Conservation (phyloP, 1,139 yeast species). For the Lodderomyces elongisporus region DNA sequence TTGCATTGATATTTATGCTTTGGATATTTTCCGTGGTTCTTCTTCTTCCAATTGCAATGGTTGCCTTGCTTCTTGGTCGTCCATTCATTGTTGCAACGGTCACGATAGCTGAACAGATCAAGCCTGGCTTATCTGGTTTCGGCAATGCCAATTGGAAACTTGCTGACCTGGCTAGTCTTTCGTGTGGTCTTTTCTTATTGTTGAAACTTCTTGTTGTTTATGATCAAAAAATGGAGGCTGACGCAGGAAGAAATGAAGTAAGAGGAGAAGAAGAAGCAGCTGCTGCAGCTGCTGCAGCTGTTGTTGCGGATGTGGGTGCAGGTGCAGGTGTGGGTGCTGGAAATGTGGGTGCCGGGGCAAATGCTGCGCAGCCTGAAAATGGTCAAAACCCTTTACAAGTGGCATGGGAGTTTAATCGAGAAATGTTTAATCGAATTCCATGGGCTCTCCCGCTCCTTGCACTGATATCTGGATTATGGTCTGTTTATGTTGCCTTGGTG, state of each 20-base stretch:
- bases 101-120: not conserved
- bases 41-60: slow-evolving; percentile 28
- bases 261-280: slow-evolving; percentile 10
- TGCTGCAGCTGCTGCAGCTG: slow-evolving; percentile 3
- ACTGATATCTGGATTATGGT: slow-evolving; percentile 13
- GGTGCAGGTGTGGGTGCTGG: too few relatives aligned
- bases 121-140: not conserved
- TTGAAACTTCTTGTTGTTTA: slow-evolving; percentile 15
- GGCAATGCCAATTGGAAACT: slow-evolving; percentile 18
- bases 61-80: slow-evolving; percentile 37
- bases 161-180: slow-evolving; percentile 22
- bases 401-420: slow-evolving; percentile 1
- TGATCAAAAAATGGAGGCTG: slow-evolving; percentile 11
- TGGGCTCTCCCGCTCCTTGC: not conserved
- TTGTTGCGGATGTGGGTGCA: too few relatives aligned
- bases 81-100: slow-evolving; percentile 21
- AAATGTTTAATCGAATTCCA: slow-evolving; percentile 4
- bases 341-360: too few relatives aligned
- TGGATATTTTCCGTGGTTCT: slow-evolving; percentile 68
- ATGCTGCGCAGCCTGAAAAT: slow-evolving; percentile 11
- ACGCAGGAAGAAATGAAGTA: slow-evolving; percentile 1
- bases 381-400: slow-evolving; percentile 3
- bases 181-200: slow-evolving; percentile 19
- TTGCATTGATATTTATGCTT: slow-evolving; percentile 49
- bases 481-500: slow-evolving; percentile 18